Base-by-base conservation (phyloP, 768 basidiomycete species). In the Tricholoma hemisulphureum region DNA sequence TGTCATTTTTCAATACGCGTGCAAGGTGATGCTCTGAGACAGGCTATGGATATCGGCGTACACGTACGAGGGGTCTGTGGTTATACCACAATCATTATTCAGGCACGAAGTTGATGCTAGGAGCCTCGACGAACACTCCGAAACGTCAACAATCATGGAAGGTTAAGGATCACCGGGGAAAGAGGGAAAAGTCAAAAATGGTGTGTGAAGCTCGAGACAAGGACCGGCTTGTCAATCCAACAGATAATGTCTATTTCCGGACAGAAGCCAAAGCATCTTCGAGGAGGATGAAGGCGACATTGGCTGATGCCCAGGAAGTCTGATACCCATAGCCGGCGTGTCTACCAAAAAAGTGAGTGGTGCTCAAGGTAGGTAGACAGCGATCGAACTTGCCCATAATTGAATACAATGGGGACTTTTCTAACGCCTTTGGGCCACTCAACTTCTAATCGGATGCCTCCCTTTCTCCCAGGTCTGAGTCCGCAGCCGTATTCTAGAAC, bases 241-340 rank as follows among this genome's bases (percentile, higher is more conserved):
- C n/a, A n/a, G n/a, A n/a, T 3, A 39, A 10, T 11, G 0, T 21
- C 26, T 29, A 49, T 18, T 28, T 29, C 16, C 9, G 46, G 14
- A 28, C 8, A 11, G 46, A 29, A 29, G 46, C 53, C 11, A 54
- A 41, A 43, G 75, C 75, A 13, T 68, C 68, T 51, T 81, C 76
- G 24, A 87, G 69, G 26, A 88, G 69, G n/a, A 68, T 68, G 5
- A 82, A 65, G 0, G 78, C 84, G 5, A 78, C 74, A 6, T 71
- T 71, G 4, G 88, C 88, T 6, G 80, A 83, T 1, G 83, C 87
- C 86, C 86, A 89, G 0, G 85, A 86, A 0, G 83, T 76, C 65
- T 86, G 84, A 62, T 80, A 90, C 1, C 87, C 87, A 65, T 80
- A 81, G 8, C 88, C 86, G 6, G 79, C 79, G 65, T 89, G 87